Percentiles rank a stretch among this genome's conserved stretches.
Conservation (phyloP, 768 basidiomycete species). For the Boletus pseudopeckii region DNA sequence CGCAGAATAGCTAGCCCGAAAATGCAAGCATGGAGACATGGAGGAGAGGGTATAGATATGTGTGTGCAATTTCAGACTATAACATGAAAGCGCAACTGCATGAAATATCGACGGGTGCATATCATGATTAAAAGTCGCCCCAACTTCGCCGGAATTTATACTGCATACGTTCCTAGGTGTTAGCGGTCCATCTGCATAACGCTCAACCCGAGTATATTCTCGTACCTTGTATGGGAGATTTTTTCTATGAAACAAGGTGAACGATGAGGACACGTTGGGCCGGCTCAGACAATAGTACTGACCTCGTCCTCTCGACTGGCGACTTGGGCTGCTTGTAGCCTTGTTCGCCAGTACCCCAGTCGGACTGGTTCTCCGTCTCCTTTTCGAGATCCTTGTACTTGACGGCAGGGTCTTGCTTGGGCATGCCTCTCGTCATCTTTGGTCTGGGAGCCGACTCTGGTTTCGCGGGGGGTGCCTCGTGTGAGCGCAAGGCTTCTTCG, state of each 20-base stretch:
- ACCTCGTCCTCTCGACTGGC: slow-evolving; percentile 76
- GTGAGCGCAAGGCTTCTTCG: slow-evolving; percentile 60
- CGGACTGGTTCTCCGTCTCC: slow-evolving; percentile 52
- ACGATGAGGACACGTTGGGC: slow-evolving; percentile 1
- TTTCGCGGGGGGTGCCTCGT: slow-evolving; percentile 38
- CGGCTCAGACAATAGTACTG: slow-evolving; percentile 12
- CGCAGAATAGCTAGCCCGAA: not conserved
- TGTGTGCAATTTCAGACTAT: slow-evolving; percentile 14
- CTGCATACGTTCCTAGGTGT: slow-evolving; percentile 63
- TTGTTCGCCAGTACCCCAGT: slow-evolving; percentile 68
- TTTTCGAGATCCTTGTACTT: slow-evolving; percentile 56
- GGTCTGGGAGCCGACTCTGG: slow-evolving; percentile 36
- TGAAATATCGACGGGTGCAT: slow-evolving; percentile 8
- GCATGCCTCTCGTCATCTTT: slow-evolving; percentile 52
- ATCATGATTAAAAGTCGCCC: slow-evolving; percentile 68
- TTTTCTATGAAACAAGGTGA: slow-evolving; percentile 41
- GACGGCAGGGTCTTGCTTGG: slow-evolving; percentile 64
- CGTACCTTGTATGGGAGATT: slow-evolving; percentile 87
- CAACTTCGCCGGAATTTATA: slow-evolving; percentile 87
- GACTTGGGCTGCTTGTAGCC: slow-evolving; percentile 73
- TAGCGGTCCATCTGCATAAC: slow-evolving; percentile 37
- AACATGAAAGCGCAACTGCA: slow-evolving; percentile 1
- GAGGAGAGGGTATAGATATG: slow-evolving; percentile 27
- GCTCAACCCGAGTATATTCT: slow-evolving; percentile 3
- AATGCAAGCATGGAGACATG: slow-evolving; percentile 3